Evolutionary conservation across 257 asterid genomes (phyloP).

Genomic region (Nicotiana otophora): DNA sequence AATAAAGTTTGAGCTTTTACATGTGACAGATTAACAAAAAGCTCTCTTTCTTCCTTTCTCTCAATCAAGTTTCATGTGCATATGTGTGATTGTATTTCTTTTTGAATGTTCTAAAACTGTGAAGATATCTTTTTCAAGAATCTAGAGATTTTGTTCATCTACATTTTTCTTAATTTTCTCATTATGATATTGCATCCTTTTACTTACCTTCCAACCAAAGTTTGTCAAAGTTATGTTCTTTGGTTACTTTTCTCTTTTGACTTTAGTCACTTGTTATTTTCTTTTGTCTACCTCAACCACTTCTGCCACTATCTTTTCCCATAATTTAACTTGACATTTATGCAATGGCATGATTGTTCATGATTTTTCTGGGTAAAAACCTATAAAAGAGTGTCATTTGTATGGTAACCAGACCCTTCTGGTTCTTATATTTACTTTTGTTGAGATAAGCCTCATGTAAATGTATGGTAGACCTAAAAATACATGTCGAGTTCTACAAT

Average conservation of each 20-base stretch:
- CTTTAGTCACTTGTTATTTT: neutral
- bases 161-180: neutral
- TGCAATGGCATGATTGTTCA: neutral
- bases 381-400: neutral
- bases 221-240: neutral
- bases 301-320: neutral
- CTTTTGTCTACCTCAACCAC: neutral
- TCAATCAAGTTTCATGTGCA: constrained; percentile 6
- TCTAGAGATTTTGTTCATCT: constrained; percentile 8
- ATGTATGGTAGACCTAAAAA: neutral
- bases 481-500: neutral
- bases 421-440: neutral
- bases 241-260: neutral
- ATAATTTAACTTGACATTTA: neutral
- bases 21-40: neutral
- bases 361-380: neutral
- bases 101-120: neutral
- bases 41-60: neutral
- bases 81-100: neutral
- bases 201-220: constrained; percentile 1
- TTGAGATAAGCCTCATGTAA: neutral
- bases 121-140: neutral
- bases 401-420: neutral
- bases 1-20: constrained; percentile 23
- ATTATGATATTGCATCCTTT: neutral